These are phyloP conservation scores for Schizothecium vesticola DNA, from an alignment of 495 filamentous ascomycete species.

Conservation along the genomic window DNA sequence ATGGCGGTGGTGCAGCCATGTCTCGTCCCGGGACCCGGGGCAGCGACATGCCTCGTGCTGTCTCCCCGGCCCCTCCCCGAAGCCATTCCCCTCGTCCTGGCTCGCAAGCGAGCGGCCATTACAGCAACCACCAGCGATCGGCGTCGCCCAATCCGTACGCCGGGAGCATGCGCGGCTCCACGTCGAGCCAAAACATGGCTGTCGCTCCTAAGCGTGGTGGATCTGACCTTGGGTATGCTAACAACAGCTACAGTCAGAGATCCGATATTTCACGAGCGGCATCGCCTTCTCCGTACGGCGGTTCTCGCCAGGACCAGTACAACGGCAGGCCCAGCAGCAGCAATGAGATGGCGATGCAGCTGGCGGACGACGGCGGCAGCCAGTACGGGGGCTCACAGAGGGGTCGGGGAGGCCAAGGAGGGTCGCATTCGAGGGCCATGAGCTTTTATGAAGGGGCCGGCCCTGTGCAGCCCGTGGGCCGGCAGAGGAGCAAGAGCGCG, in stretches of 20 bases:
- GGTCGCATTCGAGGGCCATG: conserved; percentile 41
- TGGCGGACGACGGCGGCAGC: conserved; percentile 47
- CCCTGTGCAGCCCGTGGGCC: conserved; percentile 35
- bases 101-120: conserved; percentile 21
- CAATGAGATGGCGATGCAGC: conserved; percentile 72
- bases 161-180: conserved; percentile 36
- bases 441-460: conserved; percentile 57
- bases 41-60: conserved; percentile 45
- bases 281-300: conserved; percentile 50
- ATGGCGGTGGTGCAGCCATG: conserved; percentile 15
- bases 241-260: conserved; percentile 40
- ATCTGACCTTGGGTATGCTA: conserved; percentile 50
- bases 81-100: conserved; percentile 49
- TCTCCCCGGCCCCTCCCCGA: conserved; percentile 46
- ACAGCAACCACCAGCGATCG: conserved; percentile 35
- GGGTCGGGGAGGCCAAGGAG: conserved; percentile 21
- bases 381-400: conserved; percentile 50
- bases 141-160: conserved; percentile 49
- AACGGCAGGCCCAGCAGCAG: conserved; percentile 11
- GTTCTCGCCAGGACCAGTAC: conserved; percentile 2
- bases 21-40: conserved; percentile 44
- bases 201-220: conserved; percentile 43
- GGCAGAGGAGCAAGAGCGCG: conserved; percentile 76
- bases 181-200: conserved; percentile 25
- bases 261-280: conserved; percentile 52